A percentile compares a stretch with the other conserved stretches of the same genome.
phyloP scores from a whole-genome alignment of 495 filamentous ascomycete genomes.

The Aspergillus egyptiacus region DNA sequence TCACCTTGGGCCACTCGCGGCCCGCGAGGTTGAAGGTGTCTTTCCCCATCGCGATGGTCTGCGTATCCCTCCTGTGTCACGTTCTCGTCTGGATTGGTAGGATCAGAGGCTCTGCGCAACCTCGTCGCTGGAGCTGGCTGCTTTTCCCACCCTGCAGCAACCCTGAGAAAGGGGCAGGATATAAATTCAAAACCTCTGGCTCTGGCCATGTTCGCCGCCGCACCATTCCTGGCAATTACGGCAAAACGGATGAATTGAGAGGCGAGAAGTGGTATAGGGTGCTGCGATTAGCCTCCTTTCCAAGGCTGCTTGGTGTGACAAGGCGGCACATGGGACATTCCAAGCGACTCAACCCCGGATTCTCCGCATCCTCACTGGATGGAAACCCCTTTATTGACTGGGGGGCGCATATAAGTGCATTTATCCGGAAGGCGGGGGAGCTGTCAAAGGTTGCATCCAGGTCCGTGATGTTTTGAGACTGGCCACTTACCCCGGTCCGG shows the following conservation, averaged over 20 bases:
- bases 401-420: not conserved
- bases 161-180: no score
- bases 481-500: not conserved
- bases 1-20: conserved; percentile 9
- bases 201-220: no score
- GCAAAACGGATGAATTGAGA: conserved; percentile 1
- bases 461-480: not conserved
- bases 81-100: not conserved
- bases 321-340: no score
- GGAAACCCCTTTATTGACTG: no score
- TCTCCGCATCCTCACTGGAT: not conserved
- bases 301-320: not conserved
- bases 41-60: conserved; percentile 4
- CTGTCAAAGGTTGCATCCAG: not conserved
- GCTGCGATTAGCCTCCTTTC: not conserved
- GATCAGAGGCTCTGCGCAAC: no score
- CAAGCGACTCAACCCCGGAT: no score
- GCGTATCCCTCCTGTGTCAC: no score
- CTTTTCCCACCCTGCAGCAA: no score
- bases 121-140: no score
- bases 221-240: not conserved
- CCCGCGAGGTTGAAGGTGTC: conserved; percentile 4
- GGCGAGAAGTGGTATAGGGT: not conserved
- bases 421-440: not conserved
- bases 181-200: no score